Evolutionary conservation across 1,139 yeast species (phyloP).

Genomic region (Tardiomyces depauwii): DNA sequence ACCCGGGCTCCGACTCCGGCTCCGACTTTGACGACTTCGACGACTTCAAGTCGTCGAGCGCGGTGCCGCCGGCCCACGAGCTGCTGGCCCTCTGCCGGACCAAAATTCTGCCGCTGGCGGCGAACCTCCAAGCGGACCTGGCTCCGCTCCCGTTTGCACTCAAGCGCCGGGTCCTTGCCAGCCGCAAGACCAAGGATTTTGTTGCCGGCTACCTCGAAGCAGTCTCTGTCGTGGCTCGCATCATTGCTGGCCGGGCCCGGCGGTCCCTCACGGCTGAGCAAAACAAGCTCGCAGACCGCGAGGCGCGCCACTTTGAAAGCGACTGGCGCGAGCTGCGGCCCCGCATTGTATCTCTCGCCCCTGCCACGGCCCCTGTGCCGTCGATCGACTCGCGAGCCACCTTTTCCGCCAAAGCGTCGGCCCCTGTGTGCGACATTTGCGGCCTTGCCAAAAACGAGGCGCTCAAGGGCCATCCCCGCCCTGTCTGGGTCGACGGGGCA

Average conservation of each 20-base stretch:
- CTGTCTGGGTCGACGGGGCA: slow-evolving; percentile 8
- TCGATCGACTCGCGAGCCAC: slow-evolving; percentile 4
- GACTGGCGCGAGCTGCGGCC: slow-evolving; percentile 11
- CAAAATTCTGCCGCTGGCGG: slow-evolving; percentile 11
- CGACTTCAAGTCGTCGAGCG: not conserved
- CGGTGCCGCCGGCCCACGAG: slow-evolving; percentile 10
- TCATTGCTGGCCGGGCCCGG: slow-evolving; percentile 18
- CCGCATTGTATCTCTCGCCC: slow-evolving; percentile 9
- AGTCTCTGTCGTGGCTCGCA: slow-evolving; percentile 12
- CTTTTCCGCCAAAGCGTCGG: slow-evolving; percentile 4
- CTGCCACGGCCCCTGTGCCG: slow-evolving; percentile 7
- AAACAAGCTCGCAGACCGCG: slow-evolving; percentile 10
- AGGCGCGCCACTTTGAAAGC: slow-evolving; percentile 11
- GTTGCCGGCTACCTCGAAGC: slow-evolving; percentile 14
- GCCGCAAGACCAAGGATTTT: slow-evolving; percentile 13
- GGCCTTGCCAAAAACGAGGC: slow-evolving; percentile 14
- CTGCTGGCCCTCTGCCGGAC: slow-evolving; percentile 9
- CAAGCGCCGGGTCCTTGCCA: slow-evolving; percentile 16
- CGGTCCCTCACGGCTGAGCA: slow-evolving; percentile 5
- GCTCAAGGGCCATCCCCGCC: slow-evolving; percentile 10
- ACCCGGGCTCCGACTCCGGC: too few species aligned
- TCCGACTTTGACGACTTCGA: slow-evolving; percentile 1
- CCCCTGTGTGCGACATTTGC: slow-evolving; percentile 12
- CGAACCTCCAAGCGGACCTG: slow-evolving; percentile 12
- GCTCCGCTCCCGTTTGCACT: slow-evolving; percentile 15